These are phyloP conservation scores for Candida coquimbonensis DNA, from an alignment of 805 yeast genomes.

Conservation along the genomic window DNA sequence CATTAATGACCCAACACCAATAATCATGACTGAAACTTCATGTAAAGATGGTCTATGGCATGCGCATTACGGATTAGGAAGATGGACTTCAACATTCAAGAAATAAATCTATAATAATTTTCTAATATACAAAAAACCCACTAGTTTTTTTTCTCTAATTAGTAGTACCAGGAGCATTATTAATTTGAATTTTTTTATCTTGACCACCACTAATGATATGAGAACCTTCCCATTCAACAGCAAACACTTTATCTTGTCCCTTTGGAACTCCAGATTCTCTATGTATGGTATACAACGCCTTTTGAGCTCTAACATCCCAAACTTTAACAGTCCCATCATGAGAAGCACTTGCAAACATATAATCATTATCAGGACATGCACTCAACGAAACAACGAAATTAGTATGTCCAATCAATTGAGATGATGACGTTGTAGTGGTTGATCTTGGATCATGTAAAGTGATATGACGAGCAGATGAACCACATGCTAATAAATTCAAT, in stretches of 20 bases:
- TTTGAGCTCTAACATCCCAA: constrained; percentile 90
- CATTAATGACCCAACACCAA: constrained; percentile 27
- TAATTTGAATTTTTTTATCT: constrained; percentile 88
- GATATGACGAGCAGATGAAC: constrained; percentile 98
- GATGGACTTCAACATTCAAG: constrained; percentile 10
- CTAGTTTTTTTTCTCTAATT: background rate
- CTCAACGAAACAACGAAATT: constrained; percentile 82
- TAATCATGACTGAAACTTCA: constrained; percentile 30
- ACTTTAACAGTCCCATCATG: constrained; percentile 93
- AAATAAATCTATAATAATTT: background rate
- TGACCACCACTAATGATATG: constrained; percentile 93
- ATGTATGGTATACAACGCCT: constrained; percentile 72
- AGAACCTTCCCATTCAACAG: constrained; percentile 74
- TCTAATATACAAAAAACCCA: background rate
- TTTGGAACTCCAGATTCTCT: constrained; percentile 51
- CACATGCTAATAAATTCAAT: constrained; percentile 72
- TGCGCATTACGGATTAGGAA: constrained; percentile 54
- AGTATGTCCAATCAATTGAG: constrained; percentile 80
- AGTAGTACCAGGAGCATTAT: constrained; percentile 31
- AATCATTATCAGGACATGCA: constrained; percentile 68
- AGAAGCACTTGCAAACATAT: constrained; percentile 85
- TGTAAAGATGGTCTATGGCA: constrained; percentile 71
- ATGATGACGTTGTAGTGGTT: constrained; percentile 52
- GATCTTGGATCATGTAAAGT: constrained; percentile 88
- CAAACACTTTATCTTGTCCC: constrained; percentile 64